Base-by-base conservation (phyloP, 2,329 filamentous ascomycete species). In the Beauveria sp. region DNA sequence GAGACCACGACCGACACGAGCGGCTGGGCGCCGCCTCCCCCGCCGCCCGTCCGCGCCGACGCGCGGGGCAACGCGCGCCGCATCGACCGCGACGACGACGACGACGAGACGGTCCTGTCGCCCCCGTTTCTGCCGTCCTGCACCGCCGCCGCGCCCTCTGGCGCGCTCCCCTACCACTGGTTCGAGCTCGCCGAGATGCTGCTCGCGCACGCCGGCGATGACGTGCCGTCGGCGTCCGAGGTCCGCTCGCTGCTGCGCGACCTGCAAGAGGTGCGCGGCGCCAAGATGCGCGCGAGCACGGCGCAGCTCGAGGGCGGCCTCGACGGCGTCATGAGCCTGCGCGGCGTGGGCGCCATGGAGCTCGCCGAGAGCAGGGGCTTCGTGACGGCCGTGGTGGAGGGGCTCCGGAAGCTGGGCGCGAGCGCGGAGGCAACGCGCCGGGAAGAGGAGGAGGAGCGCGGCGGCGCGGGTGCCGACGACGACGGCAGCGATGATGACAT, bases 81-180 rank as follows among this genome's bases (percentile, higher is more conserved):
- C n/a, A 56, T 74, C 34, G 69, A 74, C 40, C 3, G 38, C 24
- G 16, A 51, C 43, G 43, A 56, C 53, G 22, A 28, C 31, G 26
- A 45, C 45, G 31, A 65, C 50, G 74, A 77, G 48, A 67, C 69
- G 4, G 64, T 76, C 1, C 71, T 86, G 0, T 85, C 87, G 0
- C 85, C 93, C 4, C 93, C 93, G 0, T 97, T 97, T 71, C 76
- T 96, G 1, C 84, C 86, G 1, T 87, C 88, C 18, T 91, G 89
- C 65, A 92, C 88, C 0, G 85, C 88, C 22, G 79, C 84, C 52
- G 84, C 88, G 1, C 85, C 88, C 9, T 77, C 86, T 0, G 85
- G 86, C 46, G 85, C 87, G 16, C 79, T 99, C 38, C 95, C 95
- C 0, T 98, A 96, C 72, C 93, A 98, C 77, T 99, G 93, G 93